Evolutionary conservation across 192 early-diverging fungal species (phyloP).

Genomic region (Linnemannia hyalina): DNA sequence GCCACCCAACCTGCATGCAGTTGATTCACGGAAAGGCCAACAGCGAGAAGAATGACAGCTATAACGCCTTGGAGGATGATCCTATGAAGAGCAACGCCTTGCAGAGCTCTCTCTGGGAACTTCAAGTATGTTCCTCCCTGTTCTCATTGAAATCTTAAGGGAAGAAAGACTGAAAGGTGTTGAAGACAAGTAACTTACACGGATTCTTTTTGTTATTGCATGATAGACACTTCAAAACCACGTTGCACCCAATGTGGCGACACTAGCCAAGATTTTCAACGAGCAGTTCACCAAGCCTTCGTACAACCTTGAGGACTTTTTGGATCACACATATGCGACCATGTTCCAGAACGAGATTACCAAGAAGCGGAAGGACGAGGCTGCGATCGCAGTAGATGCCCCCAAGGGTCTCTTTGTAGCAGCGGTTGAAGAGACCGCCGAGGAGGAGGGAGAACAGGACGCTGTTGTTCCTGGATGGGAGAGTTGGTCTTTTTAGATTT

Average conservation of each 20-base stretch:
- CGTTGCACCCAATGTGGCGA: slow-evolving; percentile 89
- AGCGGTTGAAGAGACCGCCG: not conserved
- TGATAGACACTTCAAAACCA: slow-evolving; percentile 85
- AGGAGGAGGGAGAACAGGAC: slow-evolving; percentile 8
- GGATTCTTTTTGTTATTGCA: not conserved
- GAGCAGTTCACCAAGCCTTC: slow-evolving; percentile 89
- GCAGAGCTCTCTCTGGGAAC: slow-evolving; percentile 94
- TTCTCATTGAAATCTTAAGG: not conserved
- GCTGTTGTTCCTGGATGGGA: slow-evolving; percentile 45
- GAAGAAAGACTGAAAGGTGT: not conserved
- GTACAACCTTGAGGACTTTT: slow-evolving; percentile 95
- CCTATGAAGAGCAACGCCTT: slow-evolving; percentile 85
- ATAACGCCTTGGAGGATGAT: slow-evolving; percentile 72
- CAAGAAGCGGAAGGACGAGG: slow-evolving; percentile 69
- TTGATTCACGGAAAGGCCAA: slow-evolving; percentile 81
- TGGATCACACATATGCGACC: slow-evolving; percentile 90
- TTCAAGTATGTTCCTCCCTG: slow-evolving; percentile 57
- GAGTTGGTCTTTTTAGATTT: slow-evolving; percentile 36
- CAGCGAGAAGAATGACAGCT: slow-evolving; percentile 64
- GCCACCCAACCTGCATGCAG: slow-evolving; percentile 90
- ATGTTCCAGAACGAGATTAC: slow-evolving; percentile 77
- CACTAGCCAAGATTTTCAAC: slow-evolving; percentile 86
- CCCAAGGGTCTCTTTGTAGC: slow-evolving; percentile 64
- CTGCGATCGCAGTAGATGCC: slow-evolving; percentile 71
- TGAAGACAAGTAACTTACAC: not conserved